These are phyloP conservation scores for Hyphopichia burtonii DNA, from an alignment of 1,139 yeast species.

Conservation along the genomic window DNA sequence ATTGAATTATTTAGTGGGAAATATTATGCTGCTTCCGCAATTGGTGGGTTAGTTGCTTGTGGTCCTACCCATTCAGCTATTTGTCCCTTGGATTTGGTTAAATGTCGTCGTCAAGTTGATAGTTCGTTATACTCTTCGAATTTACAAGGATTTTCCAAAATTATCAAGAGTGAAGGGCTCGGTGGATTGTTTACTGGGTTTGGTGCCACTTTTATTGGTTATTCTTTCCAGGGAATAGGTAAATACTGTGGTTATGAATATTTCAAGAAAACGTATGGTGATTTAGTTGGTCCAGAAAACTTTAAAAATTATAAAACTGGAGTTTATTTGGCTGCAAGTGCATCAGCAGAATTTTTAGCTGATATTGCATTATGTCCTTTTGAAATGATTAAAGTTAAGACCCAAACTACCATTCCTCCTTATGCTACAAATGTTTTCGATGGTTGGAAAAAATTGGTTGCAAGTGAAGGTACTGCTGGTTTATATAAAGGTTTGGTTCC, in stretches of 20 bases:
- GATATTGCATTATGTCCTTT: constrained; percentile 88
- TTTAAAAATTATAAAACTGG: constrained; percentile 70
- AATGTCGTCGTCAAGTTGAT: constrained; percentile 88
- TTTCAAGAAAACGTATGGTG: constrained; percentile 77
- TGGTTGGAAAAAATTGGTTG: constrained; percentile 65
- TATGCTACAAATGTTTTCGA: constrained; percentile 61
- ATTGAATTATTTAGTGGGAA: constrained; percentile 64
- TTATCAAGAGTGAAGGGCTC: constrained; percentile 71
- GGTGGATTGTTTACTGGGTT: constrained; percentile 75
- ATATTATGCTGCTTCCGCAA: constrained; percentile 78
- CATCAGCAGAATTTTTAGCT: constrained; percentile 90
- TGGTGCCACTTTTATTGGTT: constrained; percentile 89
- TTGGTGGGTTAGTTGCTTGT: constrained; percentile 91
- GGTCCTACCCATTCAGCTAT: constrained; percentile 95
- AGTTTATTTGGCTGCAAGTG: constrained; percentile 79
- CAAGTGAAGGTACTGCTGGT: constrained; percentile 67
- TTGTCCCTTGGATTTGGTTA: constrained; percentile 89
- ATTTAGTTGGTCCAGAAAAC: constrained; percentile 61
- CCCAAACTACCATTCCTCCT: constrained; percentile 91
- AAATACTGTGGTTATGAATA: constrained; percentile 92
- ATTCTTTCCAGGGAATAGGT: constrained; percentile 93
- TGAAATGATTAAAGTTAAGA: constrained; percentile 89
- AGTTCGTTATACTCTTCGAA: constrained; percentile 69
- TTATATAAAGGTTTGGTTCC: constrained; percentile 88
- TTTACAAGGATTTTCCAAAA: constrained; percentile 73